Base-by-base conservation (phyloP, 768 basidiomycete species). In the Calocybe gangraenosa region DNA sequence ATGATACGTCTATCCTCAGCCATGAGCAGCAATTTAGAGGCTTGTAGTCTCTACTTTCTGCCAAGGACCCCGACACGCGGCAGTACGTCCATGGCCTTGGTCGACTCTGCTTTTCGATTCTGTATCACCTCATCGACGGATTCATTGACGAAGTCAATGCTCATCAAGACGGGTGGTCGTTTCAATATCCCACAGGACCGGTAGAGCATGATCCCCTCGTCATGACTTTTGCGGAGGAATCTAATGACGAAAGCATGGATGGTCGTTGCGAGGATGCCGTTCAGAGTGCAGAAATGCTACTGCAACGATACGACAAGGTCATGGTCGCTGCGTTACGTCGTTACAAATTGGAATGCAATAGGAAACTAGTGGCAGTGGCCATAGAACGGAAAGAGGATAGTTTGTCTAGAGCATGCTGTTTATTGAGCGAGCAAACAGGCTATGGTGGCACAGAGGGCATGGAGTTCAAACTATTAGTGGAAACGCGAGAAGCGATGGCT, bases 391-490 rank as follows among this genome's bases (percentile, higher is more conserved):
- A 65, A 44, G 70, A 73, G 47, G 61, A 68, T 34, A 60, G 58
- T 3, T 57, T 75, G 13, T 66, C 66, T 1, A 62, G 65, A 38
- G 66, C 65, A 1, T 71, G 69, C 42, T 75, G 73, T 46, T 55
- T 73, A 47, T 58, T 75, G 13, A 69, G 65, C 37, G 73, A 75
- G 51, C 73, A 75, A 52, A 73, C 72, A 0, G 72, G 72, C 0
- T 74, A 60, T 55, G 72, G 73, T 0, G 62, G 65, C 2, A 63
- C 65, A 2, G 69, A 70, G 35, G 70, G 68, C 32, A 66, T 67
- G 56, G 69, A 67, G 5, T 67, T 67, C 47, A 60, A 61, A 2
- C 55, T 75, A 7, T 57, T 75, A 50, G 57, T 60, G 28, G 55
- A 66, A 31, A 66, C 71, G 11, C 60, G 70, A 42, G 58, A 58